Conservation (phyloP, 139 green algal genomes). For the Tetratostichococcus sp. region DNA sequence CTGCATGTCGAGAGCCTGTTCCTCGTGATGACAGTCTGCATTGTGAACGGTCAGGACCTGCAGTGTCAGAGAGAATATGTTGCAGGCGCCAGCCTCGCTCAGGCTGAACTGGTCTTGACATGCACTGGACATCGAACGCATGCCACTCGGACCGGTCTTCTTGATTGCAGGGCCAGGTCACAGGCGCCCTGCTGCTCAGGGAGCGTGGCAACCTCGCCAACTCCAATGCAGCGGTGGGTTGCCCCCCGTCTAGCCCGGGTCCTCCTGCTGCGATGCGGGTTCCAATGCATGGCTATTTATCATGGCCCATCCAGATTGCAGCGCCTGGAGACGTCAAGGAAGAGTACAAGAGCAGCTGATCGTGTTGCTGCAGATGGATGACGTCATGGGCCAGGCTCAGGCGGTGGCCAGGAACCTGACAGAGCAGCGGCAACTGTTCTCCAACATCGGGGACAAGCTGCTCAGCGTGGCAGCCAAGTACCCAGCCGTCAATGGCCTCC, state of each 20-base stretch:
- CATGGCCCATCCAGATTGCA: neutral
- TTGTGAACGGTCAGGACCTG: neutral
- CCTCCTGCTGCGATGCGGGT: too few relatives aligned
- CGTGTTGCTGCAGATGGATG: slow-evolving; percentile 64
- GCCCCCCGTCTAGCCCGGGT: too few relatives aligned
- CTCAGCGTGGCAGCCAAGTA: slow-evolving; percentile 61
- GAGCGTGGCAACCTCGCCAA: slow-evolving; percentile 65
- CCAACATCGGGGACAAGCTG: slow-evolving; percentile 54
- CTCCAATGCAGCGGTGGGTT: slow-evolving; percentile 23
- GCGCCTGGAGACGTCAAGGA: too few relatives aligned
- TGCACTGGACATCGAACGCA: too few relatives aligned
- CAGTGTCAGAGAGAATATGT: too few relatives aligned
- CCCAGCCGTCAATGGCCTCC: slow-evolving; percentile 77
- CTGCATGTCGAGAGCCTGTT: too few relatives aligned
- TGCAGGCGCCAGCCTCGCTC: too few relatives aligned
- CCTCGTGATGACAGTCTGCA: too few relatives aligned
- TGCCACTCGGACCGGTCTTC: too few relatives aligned
- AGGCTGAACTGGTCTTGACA: too few relatives aligned
- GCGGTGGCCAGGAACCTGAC: slow-evolving; percentile 55
- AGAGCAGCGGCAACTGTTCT: slow-evolving; percentile 57
- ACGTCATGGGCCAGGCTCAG: slow-evolving; percentile 72
- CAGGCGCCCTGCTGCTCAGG: slow-evolving; percentile 65
- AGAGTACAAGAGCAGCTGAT: too few relatives aligned
- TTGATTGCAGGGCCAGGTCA: slow-evolving; percentile 7
- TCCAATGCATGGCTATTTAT: too few relatives aligned